Base-by-base conservation (phyloP, 495 filamentous ascomycete genomes). In the Melanomma pulvis-pyrius region DNA sequence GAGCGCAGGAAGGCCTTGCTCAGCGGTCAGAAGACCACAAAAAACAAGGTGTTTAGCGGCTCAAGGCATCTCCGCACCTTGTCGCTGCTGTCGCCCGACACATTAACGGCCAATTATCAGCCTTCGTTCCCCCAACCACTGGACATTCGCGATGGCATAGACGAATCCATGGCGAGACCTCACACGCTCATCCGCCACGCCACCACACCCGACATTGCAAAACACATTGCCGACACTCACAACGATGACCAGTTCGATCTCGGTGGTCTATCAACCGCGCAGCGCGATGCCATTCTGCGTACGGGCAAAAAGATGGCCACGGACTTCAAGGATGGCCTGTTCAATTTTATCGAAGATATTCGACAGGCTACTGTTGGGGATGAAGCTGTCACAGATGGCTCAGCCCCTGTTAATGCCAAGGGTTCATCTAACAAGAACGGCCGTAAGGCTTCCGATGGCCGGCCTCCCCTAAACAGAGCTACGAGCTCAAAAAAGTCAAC, bases 291-390 rank as follows among this genome's bases (percentile, higher is more conserved):
- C 15, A 73, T 91, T 32, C 71, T 90, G 63, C 83, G 82, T 55
- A 88, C 87, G 1, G 86, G 88, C 50, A 92, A 92, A 72, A 91
- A 96, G 74, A 90, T 98, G 75, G 93, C 94, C 1, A 90, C 89
- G 9, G 94, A 96, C 75, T 84, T 98, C 71, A 88, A 88, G 66
- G 86, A 92, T 44, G 94, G 94, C 0, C 79, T 98, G n/a, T 94
- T 91, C 91, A 97, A 92, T 15, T 98, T 98, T 75, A 83, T 97
- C 65, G 94, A 98, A 73, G 94, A 98, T 76, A 83, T 98, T 26
- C 83, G 92, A 67, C 94, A 98, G 78, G 94, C 92, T 15, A 96
- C 94, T 1, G 91, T 97, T 13, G 94, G 93, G 41, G 94, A 98
- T 30, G 94, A 98, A 76, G 90, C 83, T 41, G 82, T 79, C 19